These are phyloP conservation scores for Monosporozyma servazzii DNA, from an alignment of 805 yeast genomes.

Conservation along the genomic window DNA sequence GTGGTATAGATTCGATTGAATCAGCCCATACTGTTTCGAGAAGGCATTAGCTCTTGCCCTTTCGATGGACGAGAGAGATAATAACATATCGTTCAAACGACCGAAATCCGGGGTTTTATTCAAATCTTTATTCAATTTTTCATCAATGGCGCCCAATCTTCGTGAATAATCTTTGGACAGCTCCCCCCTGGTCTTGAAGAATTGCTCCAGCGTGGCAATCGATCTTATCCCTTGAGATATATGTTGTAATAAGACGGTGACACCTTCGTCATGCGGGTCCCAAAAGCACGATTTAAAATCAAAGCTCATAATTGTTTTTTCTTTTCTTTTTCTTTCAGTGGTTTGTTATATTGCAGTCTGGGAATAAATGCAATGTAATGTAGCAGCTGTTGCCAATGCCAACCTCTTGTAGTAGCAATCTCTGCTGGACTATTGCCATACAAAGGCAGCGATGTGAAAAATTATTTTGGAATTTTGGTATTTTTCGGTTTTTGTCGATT, in stretches of 20 bases:
- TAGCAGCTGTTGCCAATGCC: no score
- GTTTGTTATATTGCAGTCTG: no score
- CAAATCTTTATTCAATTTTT: slow-evolving; percentile 19
- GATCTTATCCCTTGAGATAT: slow-evolving; percentile 23
- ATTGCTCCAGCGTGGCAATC: slow-evolving; percentile 17
- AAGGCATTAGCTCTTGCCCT: slow-evolving; percentile 23
- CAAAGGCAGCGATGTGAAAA: no score
- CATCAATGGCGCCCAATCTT: slow-evolving; percentile 26
- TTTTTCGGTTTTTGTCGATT: no score
- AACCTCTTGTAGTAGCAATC: no score
- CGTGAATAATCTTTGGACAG: slow-evolving; percentile 28
- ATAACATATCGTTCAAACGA: slow-evolving; percentile 14
- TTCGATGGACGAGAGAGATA: slow-evolving; percentile 15
- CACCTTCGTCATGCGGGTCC: slow-evolving; percentile 30
- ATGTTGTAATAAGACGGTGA: slow-evolving; percentile 22
- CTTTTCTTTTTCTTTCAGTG: no score
- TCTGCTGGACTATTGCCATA: no score
- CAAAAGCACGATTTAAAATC: slow-evolving; percentile 28
- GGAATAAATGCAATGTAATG: no score
- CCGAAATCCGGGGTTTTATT: slow-evolving; percentile 23
- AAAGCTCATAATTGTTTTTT: slow-evolving; percentile 17
- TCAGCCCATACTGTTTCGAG: slow-evolving; percentile 24
- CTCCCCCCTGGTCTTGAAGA: slow-evolving; percentile 26
- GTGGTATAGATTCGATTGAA: slow-evolving; percentile 18
- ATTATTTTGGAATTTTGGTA: no score